phyloP scores from a whole-genome alignment of 495 filamentous ascomycete species.

The Aspergillus nidulans region DNA sequence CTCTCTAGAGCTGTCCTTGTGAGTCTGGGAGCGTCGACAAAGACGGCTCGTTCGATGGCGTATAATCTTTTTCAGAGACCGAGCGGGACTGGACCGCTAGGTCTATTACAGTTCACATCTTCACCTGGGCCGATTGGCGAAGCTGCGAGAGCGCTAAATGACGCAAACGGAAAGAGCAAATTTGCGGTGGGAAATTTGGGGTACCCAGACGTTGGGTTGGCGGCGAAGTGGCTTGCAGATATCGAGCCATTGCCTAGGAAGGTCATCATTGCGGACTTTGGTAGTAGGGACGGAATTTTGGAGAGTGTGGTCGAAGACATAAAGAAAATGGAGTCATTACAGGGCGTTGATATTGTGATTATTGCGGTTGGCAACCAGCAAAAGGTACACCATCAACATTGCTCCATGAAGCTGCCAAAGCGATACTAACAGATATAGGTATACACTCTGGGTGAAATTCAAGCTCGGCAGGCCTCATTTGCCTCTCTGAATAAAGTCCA shows the following conservation, averaged over 20 bases:
- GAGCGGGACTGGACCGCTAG: conserved; percentile 15
- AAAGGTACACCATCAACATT: conserved; percentile 19
- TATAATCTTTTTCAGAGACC: conserved; percentile 21
- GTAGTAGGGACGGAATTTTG: conserved; percentile 36
- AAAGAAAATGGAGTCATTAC: not conserved
- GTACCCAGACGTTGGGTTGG: conserved; percentile 20
- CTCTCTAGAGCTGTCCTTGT: conserved; percentile 37
- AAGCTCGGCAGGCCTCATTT: conserved; percentile 1
- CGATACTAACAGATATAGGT: conserved; percentile 8
- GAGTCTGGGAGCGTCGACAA: conserved; percentile 43
- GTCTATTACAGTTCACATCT: conserved; percentile 27
- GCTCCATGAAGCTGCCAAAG: not conserved
- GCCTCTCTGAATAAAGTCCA: conserved; percentile 23
- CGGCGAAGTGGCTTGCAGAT: conserved; percentile 16
- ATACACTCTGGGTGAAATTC: conserved; percentile 24
- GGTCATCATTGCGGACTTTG: conserved; percentile 52
- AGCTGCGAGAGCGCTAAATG: no score
- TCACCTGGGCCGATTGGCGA: conserved; percentile 18
- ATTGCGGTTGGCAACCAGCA: conserved; percentile 39
- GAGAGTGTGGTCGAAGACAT: conserved; percentile 33
- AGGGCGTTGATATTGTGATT: conserved; percentile 24
- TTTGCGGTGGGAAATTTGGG: conserved; percentile 6
- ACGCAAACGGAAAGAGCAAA: not conserved
- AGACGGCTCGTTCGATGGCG: conserved; percentile 44
- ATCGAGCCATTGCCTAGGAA: conserved; percentile 15